These are phyloP conservation scores for Peronospora farinosa DNA, from an alignment of 352 stramenopile species.

Conservation along the genomic window DNA sequence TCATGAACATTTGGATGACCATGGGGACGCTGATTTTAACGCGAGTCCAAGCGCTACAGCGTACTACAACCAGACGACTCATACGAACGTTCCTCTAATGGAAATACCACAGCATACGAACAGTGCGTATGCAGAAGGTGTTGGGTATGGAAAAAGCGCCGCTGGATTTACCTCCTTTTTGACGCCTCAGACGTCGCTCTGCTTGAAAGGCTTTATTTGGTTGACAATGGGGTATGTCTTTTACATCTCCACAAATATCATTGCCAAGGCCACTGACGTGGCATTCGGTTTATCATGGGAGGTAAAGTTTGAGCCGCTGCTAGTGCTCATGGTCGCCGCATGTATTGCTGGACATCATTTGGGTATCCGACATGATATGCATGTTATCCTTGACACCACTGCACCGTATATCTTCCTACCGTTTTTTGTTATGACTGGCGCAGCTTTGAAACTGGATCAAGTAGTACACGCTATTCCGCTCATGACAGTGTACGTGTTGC, in stretches of 20 bases:
- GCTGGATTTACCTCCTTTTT: not conserved
- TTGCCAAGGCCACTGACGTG: constrained; percentile 42
- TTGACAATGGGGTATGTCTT: constrained; percentile 51
- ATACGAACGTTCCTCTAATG: not conserved
- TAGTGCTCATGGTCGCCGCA: constrained; percentile 62
- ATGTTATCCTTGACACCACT: constrained; percentile 56
- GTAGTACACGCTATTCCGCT: constrained; percentile 56
- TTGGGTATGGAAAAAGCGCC: not conserved
- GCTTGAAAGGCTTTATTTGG: constrained; percentile 63
- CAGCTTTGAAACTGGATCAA: constrained; percentile 57
- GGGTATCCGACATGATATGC: constrained; percentile 63
- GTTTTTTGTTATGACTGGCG: constrained; percentile 74
- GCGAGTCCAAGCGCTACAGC: not conserved
- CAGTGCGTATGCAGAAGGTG: not conserved
- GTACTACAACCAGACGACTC: not conserved
- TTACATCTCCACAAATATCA: constrained; percentile 47
- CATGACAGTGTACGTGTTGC: constrained; percentile 53
- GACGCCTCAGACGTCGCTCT: constrained; percentile 13
- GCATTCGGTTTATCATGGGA: constrained; percentile 56
- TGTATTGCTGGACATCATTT: constrained; percentile 57
- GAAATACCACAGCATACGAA: not conserved
- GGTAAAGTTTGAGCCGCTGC: constrained; percentile 56
- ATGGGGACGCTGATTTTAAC: not conserved
- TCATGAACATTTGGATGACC: constrained; percentile 4
- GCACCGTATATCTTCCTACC: constrained; percentile 67